phyloP scores from a whole-genome alignment of 495 filamentous ascomycete genomes.

The Aspergillus incahuasiensis region DNA sequence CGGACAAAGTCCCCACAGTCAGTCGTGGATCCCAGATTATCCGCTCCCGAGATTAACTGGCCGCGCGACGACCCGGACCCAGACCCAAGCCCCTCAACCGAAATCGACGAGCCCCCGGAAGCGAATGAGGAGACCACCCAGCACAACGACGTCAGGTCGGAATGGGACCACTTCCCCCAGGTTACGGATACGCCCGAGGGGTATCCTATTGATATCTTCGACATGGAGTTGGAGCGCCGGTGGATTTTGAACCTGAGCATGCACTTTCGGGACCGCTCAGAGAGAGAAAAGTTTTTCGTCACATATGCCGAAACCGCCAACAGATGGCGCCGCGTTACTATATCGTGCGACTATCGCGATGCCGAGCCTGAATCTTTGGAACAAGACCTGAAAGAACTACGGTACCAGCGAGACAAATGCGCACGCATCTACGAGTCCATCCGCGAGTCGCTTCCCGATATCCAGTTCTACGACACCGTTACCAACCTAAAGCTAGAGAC shows the following conservation, averaged over 20 bases:
- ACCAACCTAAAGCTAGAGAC: constrained; percentile 96
- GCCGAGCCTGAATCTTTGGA: constrained; percentile 80
- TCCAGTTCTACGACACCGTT: constrained; percentile 92
- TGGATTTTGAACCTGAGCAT: constrained; percentile 99
- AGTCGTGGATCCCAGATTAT: constrained; percentile 39
- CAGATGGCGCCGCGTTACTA: constrained; percentile 81
- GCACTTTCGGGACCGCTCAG: constrained; percentile 94
- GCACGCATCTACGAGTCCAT: constrained; percentile 95
- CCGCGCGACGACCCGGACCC: constrained; percentile 29
- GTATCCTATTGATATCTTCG: constrained; percentile 52
- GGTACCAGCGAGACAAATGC: constrained; percentile 89
- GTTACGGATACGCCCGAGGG: constrained; percentile 29
- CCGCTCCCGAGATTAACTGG: constrained; percentile 47
- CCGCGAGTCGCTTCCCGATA: constrained; percentile 82
- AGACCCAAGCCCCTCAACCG: constrained; percentile 23
- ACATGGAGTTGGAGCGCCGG: constrained; percentile 75
- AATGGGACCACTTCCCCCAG: constrained; percentile 28
- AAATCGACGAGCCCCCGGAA: constrained; percentile 28
- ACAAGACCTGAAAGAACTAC: constrained; percentile 67
- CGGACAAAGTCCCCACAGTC: constrained; percentile 42
- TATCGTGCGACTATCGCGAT: constrained; percentile 89
- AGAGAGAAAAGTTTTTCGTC: constrained; percentile 96
- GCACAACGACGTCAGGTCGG: constrained; percentile 19
- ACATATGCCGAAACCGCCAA: constrained; percentile 80
- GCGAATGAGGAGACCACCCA: constrained; percentile 21